Conservation (phyloP, 139 green algal genomes). For the Trebouxia sp. region DNA sequence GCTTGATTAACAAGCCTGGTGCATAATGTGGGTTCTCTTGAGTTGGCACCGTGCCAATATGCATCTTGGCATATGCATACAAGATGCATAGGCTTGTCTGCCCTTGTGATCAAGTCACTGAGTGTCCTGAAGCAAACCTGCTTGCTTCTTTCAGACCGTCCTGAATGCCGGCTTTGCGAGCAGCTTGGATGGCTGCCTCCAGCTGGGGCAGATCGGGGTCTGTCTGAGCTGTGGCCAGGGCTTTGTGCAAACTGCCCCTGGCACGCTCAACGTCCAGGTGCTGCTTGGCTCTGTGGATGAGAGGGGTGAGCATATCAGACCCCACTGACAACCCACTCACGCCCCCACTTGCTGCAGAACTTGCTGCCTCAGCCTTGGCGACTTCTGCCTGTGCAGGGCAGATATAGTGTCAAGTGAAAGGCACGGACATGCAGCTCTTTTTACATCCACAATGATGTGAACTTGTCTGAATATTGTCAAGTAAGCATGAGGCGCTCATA, state of each 20-base stretch:
- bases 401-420: neutral
- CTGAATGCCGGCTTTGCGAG: conserved; percentile 14
- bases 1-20: neutral
- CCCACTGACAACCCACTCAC: conserved; percentile 42
- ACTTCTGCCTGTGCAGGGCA: conserved; percentile 46
- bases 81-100: neutral
- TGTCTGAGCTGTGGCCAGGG: conserved; percentile 41
- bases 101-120: neutral
- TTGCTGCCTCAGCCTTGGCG: conserved; percentile 59
- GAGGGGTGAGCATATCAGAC: conserved; percentile 38
- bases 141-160: neutral
- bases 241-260: conserved; percentile 59
- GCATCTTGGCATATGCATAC: neutral
- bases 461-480: too few species aligned
- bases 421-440: neutral
- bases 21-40: too few species aligned
- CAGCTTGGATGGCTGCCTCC: conserved; percentile 45
- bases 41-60: too few species aligned
- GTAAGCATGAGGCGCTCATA: too few species aligned
- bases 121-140: neutral
- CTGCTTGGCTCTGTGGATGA: conserved; percentile 44
- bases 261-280: conserved; percentile 70
- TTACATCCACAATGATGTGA: too few species aligned
- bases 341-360: neutral
- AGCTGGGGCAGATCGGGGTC: conserved; percentile 69